phyloP scores from a whole-genome alignment of 345 rosid species.

The Diplotaxis tenuifolia region DNA sequence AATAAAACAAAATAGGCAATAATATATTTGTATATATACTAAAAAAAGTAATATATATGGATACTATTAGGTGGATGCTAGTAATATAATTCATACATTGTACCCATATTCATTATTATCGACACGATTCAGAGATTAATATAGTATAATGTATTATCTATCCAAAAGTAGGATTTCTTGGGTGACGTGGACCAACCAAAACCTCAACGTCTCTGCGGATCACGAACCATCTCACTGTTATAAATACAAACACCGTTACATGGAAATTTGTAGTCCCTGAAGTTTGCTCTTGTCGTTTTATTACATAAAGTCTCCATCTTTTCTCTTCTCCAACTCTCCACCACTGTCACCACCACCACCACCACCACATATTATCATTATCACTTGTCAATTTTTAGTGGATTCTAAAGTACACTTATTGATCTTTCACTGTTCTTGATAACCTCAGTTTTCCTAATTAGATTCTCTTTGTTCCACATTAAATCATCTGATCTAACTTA shows the following conservation, averaged over 20 bases:
- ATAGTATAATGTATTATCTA: conserved; percentile 14
- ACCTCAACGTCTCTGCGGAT: conserved; percentile 34
- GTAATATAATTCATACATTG: too few relatives aligned
- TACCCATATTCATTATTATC: too few relatives aligned
- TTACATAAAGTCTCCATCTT: conserved; percentile 23
- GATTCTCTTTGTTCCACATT: conserved; percentile 9
- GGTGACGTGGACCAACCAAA: conserved; percentile 41
- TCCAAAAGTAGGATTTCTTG: conserved; percentile 31
- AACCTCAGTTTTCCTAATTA: background rate
- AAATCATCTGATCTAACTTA: conserved; percentile 3
- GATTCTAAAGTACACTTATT: conserved; percentile 24
- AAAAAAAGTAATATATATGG: too few relatives aligned
- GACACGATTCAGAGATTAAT: too few relatives aligned
- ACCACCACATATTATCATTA: conserved; percentile 14
- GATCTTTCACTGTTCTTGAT: conserved; percentile 35
- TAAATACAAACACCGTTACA: conserved; percentile 20
- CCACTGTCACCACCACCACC: too few relatives aligned
- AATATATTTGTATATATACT: too few relatives aligned
- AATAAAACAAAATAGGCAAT: background rate
- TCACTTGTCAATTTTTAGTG: conserved; percentile 11
- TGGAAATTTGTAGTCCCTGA: background rate
- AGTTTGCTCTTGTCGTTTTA: conserved; percentile 29
- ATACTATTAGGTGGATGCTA: too few relatives aligned
- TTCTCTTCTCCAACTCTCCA: too few relatives aligned
- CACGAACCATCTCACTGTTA: conserved; percentile 21